Percentiles rank a stretch among this genome's conserved stretches.
These are phyloP conservation scores for Rosa rugosa DNA, from an alignment of 306 rosid genomes.

Conservation along the genomic window DNA sequence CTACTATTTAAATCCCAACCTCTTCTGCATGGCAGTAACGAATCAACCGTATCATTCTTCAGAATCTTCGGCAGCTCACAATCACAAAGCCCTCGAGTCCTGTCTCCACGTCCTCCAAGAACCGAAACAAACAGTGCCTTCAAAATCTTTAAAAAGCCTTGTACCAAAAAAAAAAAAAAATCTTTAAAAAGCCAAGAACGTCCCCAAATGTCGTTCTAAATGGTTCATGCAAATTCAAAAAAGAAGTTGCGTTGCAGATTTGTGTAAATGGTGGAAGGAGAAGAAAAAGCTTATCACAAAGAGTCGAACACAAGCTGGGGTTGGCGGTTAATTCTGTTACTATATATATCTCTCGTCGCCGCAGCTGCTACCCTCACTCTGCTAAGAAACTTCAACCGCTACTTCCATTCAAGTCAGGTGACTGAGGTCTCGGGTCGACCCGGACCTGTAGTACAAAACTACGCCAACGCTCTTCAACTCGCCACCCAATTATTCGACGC, in stretches of 20 bases:
- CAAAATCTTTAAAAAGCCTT: too few species aligned
- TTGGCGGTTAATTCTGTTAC: slow-evolving; percentile 40
- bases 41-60: slow-evolving; percentile 4
- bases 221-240: neutral
- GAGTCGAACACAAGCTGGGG: slow-evolving; percentile 29
- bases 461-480: slow-evolving; percentile 38
- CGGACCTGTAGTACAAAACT: slow-evolving; percentile 36
- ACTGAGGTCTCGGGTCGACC: neutral
- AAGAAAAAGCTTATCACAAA: neutral
- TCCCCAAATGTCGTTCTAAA: neutral
- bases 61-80: neutral
- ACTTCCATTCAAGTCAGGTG: slow-evolving; percentile 8
- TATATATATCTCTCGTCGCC: slow-evolving; percentile 34
- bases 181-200: neutral
- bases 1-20: neutral
- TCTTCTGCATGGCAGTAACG: neutral
- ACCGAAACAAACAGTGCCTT: neutral
- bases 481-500: slow-evolving; percentile 57
- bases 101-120: neutral
- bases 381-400: slow-evolving; percentile 19
- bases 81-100: neutral
- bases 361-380: slow-evolving; percentile 34
- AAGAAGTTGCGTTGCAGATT: neutral
- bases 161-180: too few species aligned
- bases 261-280: slow-evolving; percentile 15